These are phyloP conservation scores for Fragilaria crotonensis DNA, from an alignment of 108 stramenopile species.

Conservation along the genomic window DNA sequence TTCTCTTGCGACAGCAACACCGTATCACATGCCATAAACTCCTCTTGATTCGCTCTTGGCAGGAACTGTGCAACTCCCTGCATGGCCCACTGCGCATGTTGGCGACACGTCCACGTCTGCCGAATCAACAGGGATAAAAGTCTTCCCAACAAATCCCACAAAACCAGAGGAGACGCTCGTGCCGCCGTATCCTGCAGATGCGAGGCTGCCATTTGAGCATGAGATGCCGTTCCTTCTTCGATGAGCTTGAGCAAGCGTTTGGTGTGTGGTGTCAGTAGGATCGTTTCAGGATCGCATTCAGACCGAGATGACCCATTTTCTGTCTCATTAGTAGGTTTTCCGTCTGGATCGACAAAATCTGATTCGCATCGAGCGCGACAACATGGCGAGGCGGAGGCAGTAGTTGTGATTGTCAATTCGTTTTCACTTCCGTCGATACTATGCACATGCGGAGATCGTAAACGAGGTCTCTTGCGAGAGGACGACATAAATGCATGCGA, in stretches of 20 bases:
- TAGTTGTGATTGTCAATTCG: no score
- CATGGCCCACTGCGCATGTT: constrained; percentile 60
- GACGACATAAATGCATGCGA: no score
- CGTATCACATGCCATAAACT: constrained; percentile 59
- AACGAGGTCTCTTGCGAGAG: no score
- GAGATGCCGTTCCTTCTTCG: constrained; percentile 53
- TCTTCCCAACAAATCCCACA: constrained; percentile 55
- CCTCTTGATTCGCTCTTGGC: constrained; percentile 41
- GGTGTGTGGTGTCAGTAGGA: constrained; percentile 8
- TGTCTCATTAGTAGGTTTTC: no score
- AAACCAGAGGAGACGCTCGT: constrained; percentile 15
- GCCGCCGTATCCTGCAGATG: constrained; percentile 16
- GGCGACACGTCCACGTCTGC: constrained; percentile 37
- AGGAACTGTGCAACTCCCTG: constrained; percentile 59
- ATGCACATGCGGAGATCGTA: no score
- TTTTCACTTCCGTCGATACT: no score
- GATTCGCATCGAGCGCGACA: no score
- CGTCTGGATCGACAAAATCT: no score
- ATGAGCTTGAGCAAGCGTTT: constrained; percentile 57
- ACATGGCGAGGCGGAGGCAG: no score
- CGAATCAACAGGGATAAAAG: constrained; percentile 22
- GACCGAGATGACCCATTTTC: no score
- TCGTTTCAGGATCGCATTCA: not conserved
- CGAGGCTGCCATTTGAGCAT: constrained; percentile 35
- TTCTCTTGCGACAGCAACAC: constrained; percentile 11